Percentiles rank a stretch among this genome's conserved stretches.
These are phyloP conservation scores for Kodamaea anthophila DNA, from an alignment of 1,139 yeast genomes.

Conservation along the genomic window DNA sequence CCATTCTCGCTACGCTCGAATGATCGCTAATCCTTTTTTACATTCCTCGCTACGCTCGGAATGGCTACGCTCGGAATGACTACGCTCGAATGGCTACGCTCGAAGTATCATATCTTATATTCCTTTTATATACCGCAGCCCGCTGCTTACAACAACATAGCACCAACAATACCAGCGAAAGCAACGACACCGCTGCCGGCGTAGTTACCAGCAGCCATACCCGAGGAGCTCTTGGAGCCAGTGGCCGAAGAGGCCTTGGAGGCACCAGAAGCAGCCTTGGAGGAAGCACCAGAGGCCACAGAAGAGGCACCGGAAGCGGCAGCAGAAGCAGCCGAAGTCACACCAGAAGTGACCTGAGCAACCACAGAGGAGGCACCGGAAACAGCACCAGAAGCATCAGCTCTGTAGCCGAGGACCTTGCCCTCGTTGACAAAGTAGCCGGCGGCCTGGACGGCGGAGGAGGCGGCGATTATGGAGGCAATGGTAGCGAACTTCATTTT, in stretches of 20 bases:
- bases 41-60: no score
- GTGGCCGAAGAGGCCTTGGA: conserved; percentile 5
- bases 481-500: conserved; percentile 13
- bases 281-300: conserved; percentile 31
- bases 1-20: no score
- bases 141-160: conserved; percentile 17
- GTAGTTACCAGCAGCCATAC: conserved; percentile 8
- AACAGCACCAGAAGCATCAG: conserved; percentile 14
- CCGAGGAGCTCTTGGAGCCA: conserved; percentile 4
- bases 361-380: conserved; percentile 13
- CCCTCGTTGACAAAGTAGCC: conserved; percentile 9
- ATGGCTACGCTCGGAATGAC: no score
- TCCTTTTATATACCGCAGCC: conserved; percentile 1
- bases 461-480: conserved; percentile 12
- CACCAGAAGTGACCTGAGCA: conserved; percentile 16
- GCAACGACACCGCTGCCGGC: conserved; percentile 17
- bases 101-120: no score
- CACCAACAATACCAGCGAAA: conserved; percentile 20
- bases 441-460: conserved; percentile 10
- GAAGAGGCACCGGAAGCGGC: conserved; percentile 26
- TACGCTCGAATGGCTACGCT: no score
- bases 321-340: conserved; percentile 10
- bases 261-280: conserved; percentile 26
- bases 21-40: no score
- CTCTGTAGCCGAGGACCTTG: conserved; percentile 5